phyloP scores from a whole-genome alignment of 1,284 basidiomycete genomes.

The Ganoderma sinense region DNA sequence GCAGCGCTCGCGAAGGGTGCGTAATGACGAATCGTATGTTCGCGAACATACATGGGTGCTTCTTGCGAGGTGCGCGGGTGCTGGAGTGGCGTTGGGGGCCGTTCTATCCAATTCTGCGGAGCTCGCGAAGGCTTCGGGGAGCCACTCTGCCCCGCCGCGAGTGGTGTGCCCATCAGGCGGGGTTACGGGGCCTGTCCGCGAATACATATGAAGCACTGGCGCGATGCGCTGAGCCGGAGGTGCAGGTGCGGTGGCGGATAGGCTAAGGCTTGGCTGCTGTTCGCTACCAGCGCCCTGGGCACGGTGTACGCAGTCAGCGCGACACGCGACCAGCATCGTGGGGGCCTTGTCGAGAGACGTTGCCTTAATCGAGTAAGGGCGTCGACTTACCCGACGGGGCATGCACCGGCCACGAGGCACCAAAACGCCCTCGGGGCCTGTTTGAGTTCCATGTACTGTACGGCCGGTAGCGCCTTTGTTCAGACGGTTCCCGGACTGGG shows the following conservation, averaged over 20 bases:
- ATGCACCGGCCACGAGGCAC: conserved; percentile 18
- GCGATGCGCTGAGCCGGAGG: too few relatives aligned
- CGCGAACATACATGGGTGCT: background rate
- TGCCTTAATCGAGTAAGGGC: conserved; percentile 10
- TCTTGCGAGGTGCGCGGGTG: background rate
- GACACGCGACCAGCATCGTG: background rate
- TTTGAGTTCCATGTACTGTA: background rate
- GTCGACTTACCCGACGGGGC: conserved; percentile 14
- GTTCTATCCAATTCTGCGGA: background rate
- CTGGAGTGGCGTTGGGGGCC: background rate
- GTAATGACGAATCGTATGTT: background rate
- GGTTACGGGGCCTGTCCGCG: conserved; percentile 1
- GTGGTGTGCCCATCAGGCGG: background rate
- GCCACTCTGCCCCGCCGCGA: background rate
- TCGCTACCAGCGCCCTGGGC: background rate
- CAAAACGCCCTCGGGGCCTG: background rate
- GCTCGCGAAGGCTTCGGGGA: background rate
- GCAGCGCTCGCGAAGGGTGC: background rate
- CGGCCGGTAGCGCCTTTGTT: conserved; percentile 20
- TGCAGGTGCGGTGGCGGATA: background rate
- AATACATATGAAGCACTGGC: conserved; percentile 1
- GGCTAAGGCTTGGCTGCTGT: background rate
- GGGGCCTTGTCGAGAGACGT: background rate
- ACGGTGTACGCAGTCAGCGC: background rate
- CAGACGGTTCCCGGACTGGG: conserved; percentile 3